Evolutionary conservation across 2,329 filamentous ascomycete genomes (phyloP), one percentile per base, ranked within the genome.

Genomic region (Dothideomycetes sp.): DNA sequence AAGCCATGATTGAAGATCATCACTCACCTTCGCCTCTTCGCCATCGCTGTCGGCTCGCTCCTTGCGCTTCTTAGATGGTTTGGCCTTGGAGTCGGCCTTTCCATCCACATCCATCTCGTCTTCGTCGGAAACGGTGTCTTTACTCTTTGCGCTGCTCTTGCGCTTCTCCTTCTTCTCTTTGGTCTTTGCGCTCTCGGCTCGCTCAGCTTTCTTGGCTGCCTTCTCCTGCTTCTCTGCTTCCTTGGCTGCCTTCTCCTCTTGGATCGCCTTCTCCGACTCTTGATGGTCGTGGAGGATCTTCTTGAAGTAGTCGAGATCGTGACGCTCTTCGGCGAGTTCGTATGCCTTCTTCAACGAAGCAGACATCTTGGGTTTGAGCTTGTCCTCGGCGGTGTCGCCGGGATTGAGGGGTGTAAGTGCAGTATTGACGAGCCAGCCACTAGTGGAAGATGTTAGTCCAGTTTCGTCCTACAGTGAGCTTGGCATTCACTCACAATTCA

Each of bases 381-480:
- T 67, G 17, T 79, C 69, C 38, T 77, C 75, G 47, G 88, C 80
- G 49, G 55, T 57, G 18, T 80, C 78, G 38, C 81, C 77, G 11
- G 82, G 67, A 42, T 87, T 79, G 38, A 96, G 76, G 27, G 85
- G 80, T 27, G 78, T 76, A 29, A 98, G 72, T 43, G 85, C 80
- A 16, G 79, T 83, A 61, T 96, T 95, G 45, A 79, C 74, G 48
- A 89, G 84, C 89, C 89, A 98, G 29, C 84, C 84, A 64, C 91
- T 98, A 51, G n/a, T 42, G 43, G 12, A 42, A 27, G 27, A 19
- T 40, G 38, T 51, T 31, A 49, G 47, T 41, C 16, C 12, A 15
- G 5, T 5, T 14, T 14, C 7, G 34, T 15, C 24, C 14, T 32
- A 12, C 9, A 35, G 19, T 8, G 17, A 36, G 29, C 18, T 35